Base-by-base conservation (phyloP, 495 filamentous ascomycete species). In the Pseudomonodictys pantanalensis region DNA sequence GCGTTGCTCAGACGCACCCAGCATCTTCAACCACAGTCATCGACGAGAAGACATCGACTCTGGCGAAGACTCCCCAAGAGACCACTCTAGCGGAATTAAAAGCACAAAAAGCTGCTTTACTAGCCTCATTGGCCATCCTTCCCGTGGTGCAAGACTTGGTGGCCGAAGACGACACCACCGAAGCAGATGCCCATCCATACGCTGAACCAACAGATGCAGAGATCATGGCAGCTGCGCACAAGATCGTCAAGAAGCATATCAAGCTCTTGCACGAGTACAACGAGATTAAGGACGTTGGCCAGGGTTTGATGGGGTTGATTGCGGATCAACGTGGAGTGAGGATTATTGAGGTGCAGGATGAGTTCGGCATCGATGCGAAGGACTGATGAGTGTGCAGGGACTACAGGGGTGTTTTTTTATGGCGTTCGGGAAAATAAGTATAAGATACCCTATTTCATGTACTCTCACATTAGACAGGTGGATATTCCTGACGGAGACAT, bases 201-300 rank as follows among this genome's bases (percentile, higher is more conserved):
- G 45, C 46, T n/a, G 60, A 58, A 26, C 59, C 67, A 2, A 56
- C 56, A 18, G 58, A 68, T 41, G 58, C 54, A 52, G 46, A 58
- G 20, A 54, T 65, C 10, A 66, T 70, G 25, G 38, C 53, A 2
- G 56, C 42, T 7, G 72, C 72, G 4, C 66, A 76, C 55, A 66
- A 68, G n/a, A 76, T 79, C 8, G 81, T 90, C 24, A 78, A 84
- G 47, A 75, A 69, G 6, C 87, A 91, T 70, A 90, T 90, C 62
- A 75, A 73, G 55, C 76, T 85, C 1, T 73, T 92, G 6, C 86
- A 89, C 66, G 75, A 83, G 50, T 91, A 91, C 76, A 92, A 92
- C 70, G 89, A 90, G 60, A 84, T 91, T 65, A 82, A 84, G 47
- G 89, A 91, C 69, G 73, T 87, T 2, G 88, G 81, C 0, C 84